Conservation (phyloP, 305 asterid species). For the Solanum chacoense region DNA sequence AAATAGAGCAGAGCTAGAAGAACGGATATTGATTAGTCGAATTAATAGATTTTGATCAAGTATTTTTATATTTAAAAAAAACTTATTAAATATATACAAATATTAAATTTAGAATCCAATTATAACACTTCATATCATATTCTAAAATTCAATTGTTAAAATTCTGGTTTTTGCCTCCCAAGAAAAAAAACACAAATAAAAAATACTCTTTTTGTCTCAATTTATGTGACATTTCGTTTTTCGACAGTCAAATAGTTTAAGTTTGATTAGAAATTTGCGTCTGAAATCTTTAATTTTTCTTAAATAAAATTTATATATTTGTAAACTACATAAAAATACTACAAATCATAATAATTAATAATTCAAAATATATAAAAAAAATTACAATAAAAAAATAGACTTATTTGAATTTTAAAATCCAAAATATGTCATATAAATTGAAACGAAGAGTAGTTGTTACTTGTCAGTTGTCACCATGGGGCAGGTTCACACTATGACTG, state of each 20-base stretch:
- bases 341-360: too few relatives aligned
- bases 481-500: background rate
- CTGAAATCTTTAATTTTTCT: too few relatives aligned
- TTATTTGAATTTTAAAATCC: fast-evolving
- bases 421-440: fast-evolving
- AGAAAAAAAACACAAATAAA: background rate
- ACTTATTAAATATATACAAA: too few relatives aligned
- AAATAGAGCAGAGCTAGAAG: background rate
- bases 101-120: background rate
- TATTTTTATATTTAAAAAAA: background rate
- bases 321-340: background rate
- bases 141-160: background rate
- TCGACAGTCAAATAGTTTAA: background rate
- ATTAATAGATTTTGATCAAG: background rate
- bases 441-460: too few relatives aligned
- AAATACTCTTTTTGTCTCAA: background rate
- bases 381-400: too few relatives aligned
- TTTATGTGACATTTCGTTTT: too few relatives aligned
- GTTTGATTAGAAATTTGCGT: too few relatives aligned
- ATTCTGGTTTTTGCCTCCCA: background rate
- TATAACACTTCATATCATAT: background rate
- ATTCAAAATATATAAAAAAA: background rate
- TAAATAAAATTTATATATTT: too few relatives aligned
- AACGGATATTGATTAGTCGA: background rate
- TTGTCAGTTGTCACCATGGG: background rate